Evolutionary conservation across 225 moss, liverwort and hornwort genomes (phyloP).

Genomic region (Rhytidiadelphus loreus): DNA sequence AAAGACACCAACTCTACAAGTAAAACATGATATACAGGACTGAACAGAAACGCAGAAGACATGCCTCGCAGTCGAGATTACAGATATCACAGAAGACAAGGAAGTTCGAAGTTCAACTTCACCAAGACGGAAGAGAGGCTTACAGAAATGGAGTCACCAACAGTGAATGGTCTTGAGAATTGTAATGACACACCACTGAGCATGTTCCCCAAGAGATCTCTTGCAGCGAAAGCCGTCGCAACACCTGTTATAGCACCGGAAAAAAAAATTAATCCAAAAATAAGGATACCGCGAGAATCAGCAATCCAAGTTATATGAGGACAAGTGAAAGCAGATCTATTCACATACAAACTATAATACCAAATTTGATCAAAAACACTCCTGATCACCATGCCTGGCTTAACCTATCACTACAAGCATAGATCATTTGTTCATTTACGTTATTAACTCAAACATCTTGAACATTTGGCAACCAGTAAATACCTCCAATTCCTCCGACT

Average conservation of each 20-base stretch:
- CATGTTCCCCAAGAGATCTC: constrained; percentile 80
- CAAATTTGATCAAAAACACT: neutral
- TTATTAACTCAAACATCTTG: neutral
- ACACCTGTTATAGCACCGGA: constrained; percentile 40
- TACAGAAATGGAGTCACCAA: constrained; percentile 72
- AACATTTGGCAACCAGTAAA: neutral
- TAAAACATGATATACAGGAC: neutral
- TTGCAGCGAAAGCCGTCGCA: constrained; percentile 92
- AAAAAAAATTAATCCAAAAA: neutral
- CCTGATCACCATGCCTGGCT: neutral
- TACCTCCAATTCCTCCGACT: constrained; percentile 95
- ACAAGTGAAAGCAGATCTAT: neutral
- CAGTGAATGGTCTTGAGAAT: constrained; percentile 67
- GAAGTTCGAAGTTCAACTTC: neutral
- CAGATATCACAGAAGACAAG: neutral
- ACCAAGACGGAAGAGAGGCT: neutral
- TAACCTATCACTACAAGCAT: neutral
- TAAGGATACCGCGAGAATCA: neutral
- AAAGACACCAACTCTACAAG: neutral
- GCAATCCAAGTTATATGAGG: neutral
- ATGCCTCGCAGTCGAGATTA: neutral
- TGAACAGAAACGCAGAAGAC: neutral
- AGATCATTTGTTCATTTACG: neutral
- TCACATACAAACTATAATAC: neutral
- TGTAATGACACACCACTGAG: constrained; percentile 65